A percentile compares a stretch with the other conserved stretches of the same genome.
Evolutionary conservation across 1,284 basidiomycete genomes (phyloP).

Genomic region (Rhodotorula mucilaginosa): DNA sequence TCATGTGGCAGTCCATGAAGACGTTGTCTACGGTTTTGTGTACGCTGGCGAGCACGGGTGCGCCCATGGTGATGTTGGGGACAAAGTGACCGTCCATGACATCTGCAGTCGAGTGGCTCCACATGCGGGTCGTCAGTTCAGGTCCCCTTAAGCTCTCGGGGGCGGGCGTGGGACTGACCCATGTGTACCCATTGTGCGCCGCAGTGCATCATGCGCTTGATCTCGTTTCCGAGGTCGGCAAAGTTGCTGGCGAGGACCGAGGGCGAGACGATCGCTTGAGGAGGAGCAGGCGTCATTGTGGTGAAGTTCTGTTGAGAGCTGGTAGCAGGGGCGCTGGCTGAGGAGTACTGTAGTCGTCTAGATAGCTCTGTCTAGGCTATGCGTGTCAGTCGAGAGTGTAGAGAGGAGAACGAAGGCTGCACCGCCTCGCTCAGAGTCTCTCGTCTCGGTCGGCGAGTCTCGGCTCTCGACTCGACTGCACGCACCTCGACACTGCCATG

Average conservation of each 20-base stretch:
- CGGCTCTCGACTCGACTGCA: not conserved
- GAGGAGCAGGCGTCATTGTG: conserved; percentile 12
- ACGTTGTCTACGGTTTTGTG: conserved; percentile 85
- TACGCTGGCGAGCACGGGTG: conserved; percentile 85
- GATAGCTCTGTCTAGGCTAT: no score
- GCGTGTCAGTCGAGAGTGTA: no score
- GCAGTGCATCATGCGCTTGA: conserved; percentile 83
- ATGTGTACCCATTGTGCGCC: conserved; percentile 96
- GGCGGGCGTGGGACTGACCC: conserved; percentile 59
- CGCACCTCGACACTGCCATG: conserved; percentile 1
- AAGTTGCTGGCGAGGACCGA: conserved; percentile 67
- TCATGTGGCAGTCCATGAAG: conserved; percentile 99
- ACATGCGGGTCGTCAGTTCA: not conserved
- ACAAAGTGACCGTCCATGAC: conserved; percentile 99
- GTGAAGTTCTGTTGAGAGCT: no score
- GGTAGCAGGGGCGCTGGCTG: not conserved
- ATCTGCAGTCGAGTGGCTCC: conserved; percentile 56
- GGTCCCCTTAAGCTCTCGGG: no score
- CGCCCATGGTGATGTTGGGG: conserved; percentile 90
- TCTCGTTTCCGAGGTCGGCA: conserved; percentile 84
- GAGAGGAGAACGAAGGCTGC: no score
- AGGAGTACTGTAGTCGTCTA: not conserved
- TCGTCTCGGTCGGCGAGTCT: not conserved
- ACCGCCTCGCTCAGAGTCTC: no score
- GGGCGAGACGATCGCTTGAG: conserved; percentile 43